These are phyloP conservation scores for Rosa multiflora DNA, from an alignment of 306 rosid genomes.

Conservation along the genomic window DNA sequence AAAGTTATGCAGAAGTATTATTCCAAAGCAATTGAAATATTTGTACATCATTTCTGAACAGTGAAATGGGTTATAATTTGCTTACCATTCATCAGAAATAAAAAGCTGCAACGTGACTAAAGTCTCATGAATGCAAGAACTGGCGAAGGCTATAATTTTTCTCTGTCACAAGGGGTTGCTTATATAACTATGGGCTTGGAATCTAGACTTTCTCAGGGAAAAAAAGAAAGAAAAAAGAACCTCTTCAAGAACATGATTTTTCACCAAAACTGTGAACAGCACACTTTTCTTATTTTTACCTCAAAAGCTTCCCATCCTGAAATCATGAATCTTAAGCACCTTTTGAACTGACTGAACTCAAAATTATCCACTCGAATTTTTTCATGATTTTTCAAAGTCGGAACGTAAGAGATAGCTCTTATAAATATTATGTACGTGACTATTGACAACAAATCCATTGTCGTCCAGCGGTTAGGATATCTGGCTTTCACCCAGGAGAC, in stretches of 20 bases:
- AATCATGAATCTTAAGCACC: not conserved
- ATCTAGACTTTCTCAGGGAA: no score
- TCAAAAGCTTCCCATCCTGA: not conserved
- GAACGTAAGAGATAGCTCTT: no score
- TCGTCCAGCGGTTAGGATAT: conserved; percentile 90
- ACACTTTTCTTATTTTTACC: not conserved
- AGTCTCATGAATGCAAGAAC: not conserved
- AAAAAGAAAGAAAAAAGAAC: no score
- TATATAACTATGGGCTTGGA: no score
- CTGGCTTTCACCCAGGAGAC: conserved; percentile 87
- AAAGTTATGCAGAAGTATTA: not conserved
- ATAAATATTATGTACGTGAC: no score
- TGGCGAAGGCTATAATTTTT: not conserved
- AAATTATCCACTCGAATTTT: no score
- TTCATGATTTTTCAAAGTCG: no score
- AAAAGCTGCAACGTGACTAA: not conserved
- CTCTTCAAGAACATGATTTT: not conserved
- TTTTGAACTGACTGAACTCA: no score
- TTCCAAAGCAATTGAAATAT: not conserved
- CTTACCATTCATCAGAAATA: not conserved
- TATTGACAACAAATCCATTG: conserved; percentile 25
- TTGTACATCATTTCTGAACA: not conserved
- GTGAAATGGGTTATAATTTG: not conserved
- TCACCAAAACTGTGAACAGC: not conserved
- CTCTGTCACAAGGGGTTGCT: no score